These are phyloP conservation scores for Tetratostichococcus sp. DNA, from an alignment of 139 green algal species.

Conservation along the genomic window DNA sequence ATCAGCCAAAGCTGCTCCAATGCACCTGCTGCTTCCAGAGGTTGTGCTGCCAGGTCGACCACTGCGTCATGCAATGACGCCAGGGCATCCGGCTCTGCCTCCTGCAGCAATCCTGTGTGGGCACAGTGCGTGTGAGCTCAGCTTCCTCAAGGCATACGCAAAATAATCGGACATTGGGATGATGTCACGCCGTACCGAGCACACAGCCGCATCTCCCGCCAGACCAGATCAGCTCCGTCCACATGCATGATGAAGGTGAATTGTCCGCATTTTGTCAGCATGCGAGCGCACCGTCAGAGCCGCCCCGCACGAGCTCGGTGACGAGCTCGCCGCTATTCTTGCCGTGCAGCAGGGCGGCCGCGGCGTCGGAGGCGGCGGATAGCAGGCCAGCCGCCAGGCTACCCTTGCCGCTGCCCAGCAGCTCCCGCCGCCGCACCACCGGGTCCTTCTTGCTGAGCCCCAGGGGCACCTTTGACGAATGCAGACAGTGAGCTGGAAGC, in stretches of 20 bases:
- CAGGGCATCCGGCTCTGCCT: slow-evolving; percentile 34
- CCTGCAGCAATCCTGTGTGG: slow-evolving; percentile 27
- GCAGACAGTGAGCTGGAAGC: background rate
- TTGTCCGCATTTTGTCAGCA: no score
- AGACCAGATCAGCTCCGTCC: background rate
- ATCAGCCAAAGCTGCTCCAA: background rate
- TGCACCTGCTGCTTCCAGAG: background rate
- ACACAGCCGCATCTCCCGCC: no score
- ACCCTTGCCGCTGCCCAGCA: slow-evolving; percentile 50
- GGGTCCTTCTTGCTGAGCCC: slow-evolving; percentile 77
- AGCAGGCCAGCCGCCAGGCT: slow-evolving; percentile 47
- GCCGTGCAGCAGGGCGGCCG: slow-evolving; percentile 23
- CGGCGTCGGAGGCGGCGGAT: slow-evolving; percentile 10
- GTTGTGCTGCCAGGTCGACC: slow-evolving; percentile 9
- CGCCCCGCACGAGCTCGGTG: slow-evolving; percentile 45
- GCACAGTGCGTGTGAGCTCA: no score
- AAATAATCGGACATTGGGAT: no score
- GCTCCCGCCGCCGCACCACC: slow-evolving; percentile 45
- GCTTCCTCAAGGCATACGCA: no score
- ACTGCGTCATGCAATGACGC: slow-evolving; percentile 34
- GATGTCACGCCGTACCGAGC: no score
- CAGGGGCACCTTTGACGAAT: slow-evolving; percentile 15
- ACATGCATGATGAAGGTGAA: background rate
- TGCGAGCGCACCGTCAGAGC: slow-evolving; percentile 25
- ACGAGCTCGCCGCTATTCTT: slow-evolving; percentile 42